Evolutionary conservation across 139 green algal genomes (phyloP), one percentile per base, ranked within the genome.

Genomic region (Chlorella sorokiniana): DNA sequence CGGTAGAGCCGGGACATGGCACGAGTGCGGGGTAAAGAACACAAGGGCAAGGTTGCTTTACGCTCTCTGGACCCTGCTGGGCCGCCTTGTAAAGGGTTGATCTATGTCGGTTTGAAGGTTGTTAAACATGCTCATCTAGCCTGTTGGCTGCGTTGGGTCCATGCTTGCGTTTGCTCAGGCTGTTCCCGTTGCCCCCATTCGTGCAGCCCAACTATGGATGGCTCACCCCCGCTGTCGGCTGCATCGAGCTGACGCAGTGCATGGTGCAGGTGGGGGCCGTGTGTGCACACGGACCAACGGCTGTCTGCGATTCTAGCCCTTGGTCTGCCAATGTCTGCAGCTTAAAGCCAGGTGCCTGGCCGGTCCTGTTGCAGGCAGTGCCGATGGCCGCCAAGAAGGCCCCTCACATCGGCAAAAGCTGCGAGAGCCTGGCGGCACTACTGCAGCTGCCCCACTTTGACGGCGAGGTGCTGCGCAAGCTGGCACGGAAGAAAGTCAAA

Each of bases 241-340:
- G 87, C 31, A 79, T 97, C 35, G 92, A 98, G 87, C 89, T 95
- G 83, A 90, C 92, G 88, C 95, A 98, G 87, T 96, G 93, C 88
- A 65, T 97, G 11, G 83, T 87, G 0, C 91, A 95, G 81, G 92
- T 90, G 8, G 76, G 94, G 31, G 77, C 83, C 31, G 45, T 88
- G 8, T 48, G 45, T 0, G 25, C 52, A 10, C 48, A 56, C 48
- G n/a, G n/a, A n/a, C n/a, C n/a, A n/a, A n/a, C n/a, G n/a, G n/a
- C n/a, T n/a, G n/a, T n/a, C n/a, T n/a, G n/a, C n/a, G n/a, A n/a
- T n/a, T n/a, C n/a, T n/a, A n/a, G n/a, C n/a, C n/a, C n/a, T n/a
- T n/a, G n/a, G n/a, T n/a, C n/a, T n/a, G n/a, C n/a, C n/a, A n/a
- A n/a, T n/a, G n/a, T n/a, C n/a, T n/a, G n/a, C n/a, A n/a, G n/a